phyloP scores from a whole-genome alignment of 257 asterid genomes.

The Leonotis leonurus region DNA sequence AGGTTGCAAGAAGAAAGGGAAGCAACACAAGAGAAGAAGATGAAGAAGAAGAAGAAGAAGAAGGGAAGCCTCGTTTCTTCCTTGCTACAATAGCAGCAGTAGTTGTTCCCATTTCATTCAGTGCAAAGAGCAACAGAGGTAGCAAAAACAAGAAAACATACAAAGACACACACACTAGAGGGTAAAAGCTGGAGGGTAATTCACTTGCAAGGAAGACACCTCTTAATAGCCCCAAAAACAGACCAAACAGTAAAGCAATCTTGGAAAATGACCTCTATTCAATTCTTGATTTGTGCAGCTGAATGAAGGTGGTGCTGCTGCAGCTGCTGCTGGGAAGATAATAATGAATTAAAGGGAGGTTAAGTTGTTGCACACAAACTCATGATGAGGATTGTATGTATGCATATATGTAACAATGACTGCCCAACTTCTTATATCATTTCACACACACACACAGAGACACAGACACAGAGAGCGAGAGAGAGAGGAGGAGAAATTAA shows the following conservation, averaged over 20 bases:
- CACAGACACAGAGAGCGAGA: neutral
- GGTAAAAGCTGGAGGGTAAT: constrained; percentile 12
- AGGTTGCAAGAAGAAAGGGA: constrained; percentile 6
- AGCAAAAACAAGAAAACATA: neutral
- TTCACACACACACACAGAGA: constrained; percentile 13
- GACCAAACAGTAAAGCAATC: constrained; percentile 28
- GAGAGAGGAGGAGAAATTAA: neutral
- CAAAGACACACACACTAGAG: constrained; percentile 12
- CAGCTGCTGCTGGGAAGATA: neutral
- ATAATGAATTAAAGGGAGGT: constrained; percentile 26
- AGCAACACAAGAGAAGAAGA: neutral
- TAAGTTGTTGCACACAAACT: constrained; percentile 36
- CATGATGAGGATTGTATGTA: too few species aligned
- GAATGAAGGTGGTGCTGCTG: neutral
- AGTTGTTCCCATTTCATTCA: constrained; percentile 58
- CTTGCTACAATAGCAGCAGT: constrained; percentile 1
- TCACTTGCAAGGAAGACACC: constrained; percentile 10
- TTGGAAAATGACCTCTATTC: constrained; percentile 51
- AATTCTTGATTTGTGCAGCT: neutral
- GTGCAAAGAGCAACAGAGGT: constrained; percentile 27
- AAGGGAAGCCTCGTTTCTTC: constrained; percentile 13
- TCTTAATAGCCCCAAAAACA: constrained; percentile 34
- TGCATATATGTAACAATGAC: constrained; percentile 26
- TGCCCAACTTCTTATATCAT: neutral
- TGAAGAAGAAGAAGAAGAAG: neutral